phyloP scores from a whole-genome alignment of 106 monocot species.

The Cymbidium sinense region DNA sequence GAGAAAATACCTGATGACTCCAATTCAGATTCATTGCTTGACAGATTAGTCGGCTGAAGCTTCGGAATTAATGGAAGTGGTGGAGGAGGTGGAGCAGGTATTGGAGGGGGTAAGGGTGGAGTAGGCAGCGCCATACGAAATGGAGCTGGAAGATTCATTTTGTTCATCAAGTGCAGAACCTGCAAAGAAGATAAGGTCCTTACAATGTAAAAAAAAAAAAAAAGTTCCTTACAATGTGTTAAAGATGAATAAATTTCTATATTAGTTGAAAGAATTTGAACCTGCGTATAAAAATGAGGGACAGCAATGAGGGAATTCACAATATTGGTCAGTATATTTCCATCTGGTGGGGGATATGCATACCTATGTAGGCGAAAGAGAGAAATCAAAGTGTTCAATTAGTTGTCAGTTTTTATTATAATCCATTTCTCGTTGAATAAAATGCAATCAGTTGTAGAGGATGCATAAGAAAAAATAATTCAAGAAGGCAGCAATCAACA shows the following conservation, averaged over 20 bases:
- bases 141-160: constrained; percentile 96
- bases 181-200: constrained; percentile 9
- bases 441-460: not conserved
- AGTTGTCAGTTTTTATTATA: not conserved
- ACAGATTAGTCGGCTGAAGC: constrained; percentile 30
- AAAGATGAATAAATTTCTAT: constrained; percentile 3
- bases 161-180: constrained; percentile 99
- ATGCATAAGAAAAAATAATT: not conserved
- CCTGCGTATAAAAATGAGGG: constrained; percentile 98
- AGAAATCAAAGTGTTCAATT: not conserved
- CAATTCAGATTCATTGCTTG: constrained; percentile 89
- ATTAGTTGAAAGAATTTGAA: constrained; percentile 8
- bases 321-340: constrained; percentile 93
- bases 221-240: not conserved
- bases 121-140: constrained; percentile 95
- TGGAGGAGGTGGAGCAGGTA: constrained; percentile 59
- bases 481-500: too few relatives aligned
- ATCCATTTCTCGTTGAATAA: not conserved
- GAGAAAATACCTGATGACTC: constrained; percentile 68
- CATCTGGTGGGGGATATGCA: constrained; percentile 89
- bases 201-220: too few relatives aligned
- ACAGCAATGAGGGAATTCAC: constrained; percentile 93
- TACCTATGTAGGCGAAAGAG: constrained; percentile 40
- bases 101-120: constrained; percentile 75
- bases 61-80: constrained; percentile 21